Conservation (phyloP, 2,329 filamentous ascomycete genomes). For the Calonectria pauciramosa region DNA sequence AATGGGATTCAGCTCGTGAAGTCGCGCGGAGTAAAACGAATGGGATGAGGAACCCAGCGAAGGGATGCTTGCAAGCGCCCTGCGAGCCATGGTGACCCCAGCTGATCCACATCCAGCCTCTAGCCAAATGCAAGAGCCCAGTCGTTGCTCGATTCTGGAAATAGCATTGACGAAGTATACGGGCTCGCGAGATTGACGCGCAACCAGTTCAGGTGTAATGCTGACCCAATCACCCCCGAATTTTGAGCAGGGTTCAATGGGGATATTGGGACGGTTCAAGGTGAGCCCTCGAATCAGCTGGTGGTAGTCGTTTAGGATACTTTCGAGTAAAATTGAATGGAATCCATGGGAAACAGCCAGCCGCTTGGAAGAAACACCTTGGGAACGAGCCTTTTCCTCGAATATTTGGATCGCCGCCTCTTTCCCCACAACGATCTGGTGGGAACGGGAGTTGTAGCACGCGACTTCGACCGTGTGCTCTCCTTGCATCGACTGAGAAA, state of each 20-base stretch:
- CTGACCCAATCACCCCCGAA: not conserved
- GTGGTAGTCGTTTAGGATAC: not conserved
- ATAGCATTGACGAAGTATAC: not conserved
- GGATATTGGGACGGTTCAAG: not conserved
- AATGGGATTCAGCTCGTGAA: not conserved
- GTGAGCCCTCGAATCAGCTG: not conserved
- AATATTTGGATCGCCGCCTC: not conserved
- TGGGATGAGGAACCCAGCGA: not conserved
- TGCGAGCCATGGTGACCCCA: not conserved
- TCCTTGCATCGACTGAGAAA: not conserved
- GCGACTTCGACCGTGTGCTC: not conserved
- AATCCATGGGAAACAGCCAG: not conserved
- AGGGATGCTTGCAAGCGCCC: not conserved
- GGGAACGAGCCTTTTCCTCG: not conserved
- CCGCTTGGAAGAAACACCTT: not conserved
- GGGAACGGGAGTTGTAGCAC: not conserved
- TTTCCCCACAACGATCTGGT: not conserved
- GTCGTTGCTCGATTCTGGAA: not conserved
- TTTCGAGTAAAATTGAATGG: not conserved
- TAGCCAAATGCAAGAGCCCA: not conserved
- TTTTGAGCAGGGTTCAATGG: conserved; percentile 1
- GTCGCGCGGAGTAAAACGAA: not conserved
- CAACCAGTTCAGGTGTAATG: not conserved
- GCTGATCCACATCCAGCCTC: not conserved
- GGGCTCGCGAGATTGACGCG: not conserved